Conservation (phyloP, 2,329 filamentous ascomycete genomes). For the Orbilia javanica region DNA sequence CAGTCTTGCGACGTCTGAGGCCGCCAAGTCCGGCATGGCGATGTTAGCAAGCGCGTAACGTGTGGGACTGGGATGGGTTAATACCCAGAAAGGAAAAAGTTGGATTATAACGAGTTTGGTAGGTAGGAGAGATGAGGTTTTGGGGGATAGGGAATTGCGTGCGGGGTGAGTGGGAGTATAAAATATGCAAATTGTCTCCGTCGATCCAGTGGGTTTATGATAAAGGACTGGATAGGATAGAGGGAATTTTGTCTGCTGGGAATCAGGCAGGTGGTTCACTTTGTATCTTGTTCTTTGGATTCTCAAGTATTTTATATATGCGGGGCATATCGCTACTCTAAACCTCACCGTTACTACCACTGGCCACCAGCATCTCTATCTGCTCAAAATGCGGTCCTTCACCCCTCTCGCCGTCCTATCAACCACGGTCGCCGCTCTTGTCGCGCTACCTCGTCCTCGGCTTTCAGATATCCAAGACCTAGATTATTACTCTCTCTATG, state of each 20-base stretch:
- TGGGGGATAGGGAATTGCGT: not conserved
- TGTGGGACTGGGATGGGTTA: not conserved
- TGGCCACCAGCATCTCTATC: too few species aligned
- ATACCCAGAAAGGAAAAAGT: too few species aligned
- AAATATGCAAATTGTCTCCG: not conserved
- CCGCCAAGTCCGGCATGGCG: not conserved
- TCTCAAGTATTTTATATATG: not conserved
- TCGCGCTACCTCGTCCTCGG: constrained; percentile 16
- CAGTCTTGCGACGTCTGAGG: not conserved
- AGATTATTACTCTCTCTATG: constrained; percentile 6
- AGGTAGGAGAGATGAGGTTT: not conserved
- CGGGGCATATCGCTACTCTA: not conserved
- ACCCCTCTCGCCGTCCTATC: constrained; percentile 1
- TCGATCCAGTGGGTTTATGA: not conserved
- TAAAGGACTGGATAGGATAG: not conserved
- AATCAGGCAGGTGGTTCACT: not conserved
- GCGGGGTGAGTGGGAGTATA: not conserved
- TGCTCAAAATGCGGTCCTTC: constrained; percentile 21
- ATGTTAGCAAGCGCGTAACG: not conserved
- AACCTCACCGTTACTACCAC: not conserved
- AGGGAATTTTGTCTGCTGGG: not conserved
- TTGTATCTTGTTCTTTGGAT: not conserved
- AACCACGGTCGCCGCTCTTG: constrained; percentile 16
- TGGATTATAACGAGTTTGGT: not conserved
- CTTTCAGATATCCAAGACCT: constrained; percentile 3